These are phyloP conservation scores for Trypanosoma lewisi DNA, from an alignment of 208 protist species.

Conservation along the genomic window DNA sequence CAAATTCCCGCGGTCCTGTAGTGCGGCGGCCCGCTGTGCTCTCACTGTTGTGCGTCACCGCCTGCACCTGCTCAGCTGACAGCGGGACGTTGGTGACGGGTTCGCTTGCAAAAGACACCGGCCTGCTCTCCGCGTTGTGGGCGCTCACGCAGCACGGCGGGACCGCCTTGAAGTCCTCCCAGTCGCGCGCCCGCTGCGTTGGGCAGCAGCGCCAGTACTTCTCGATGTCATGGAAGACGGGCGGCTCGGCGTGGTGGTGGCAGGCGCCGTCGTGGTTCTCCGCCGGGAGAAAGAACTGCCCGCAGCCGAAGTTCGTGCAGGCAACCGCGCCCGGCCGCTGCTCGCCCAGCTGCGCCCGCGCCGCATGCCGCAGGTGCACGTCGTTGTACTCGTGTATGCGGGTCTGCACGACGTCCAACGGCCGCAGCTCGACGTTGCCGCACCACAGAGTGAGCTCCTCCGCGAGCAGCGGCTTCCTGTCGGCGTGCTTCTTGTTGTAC, in stretches of 20 bases:
- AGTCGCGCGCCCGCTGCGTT: constrained; percentile 69
- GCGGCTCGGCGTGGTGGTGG: constrained; percentile 60
- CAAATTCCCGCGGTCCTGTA: constrained; percentile 76
- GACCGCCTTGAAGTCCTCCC: constrained; percentile 78
- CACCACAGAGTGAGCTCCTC: constrained; percentile 51
- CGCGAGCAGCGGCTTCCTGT: constrained; percentile 14
- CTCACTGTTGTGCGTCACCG: not conserved
- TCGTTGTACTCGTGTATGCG: constrained; percentile 79
- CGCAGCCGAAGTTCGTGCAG: constrained; percentile 85
- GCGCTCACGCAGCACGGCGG: constrained; percentile 52
- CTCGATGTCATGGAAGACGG: constrained; percentile 83
- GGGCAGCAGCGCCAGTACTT: constrained; percentile 85
- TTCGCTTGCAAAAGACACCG: constrained; percentile 44
- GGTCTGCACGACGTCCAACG: constrained; percentile 35
- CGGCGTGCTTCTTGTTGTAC: constrained; percentile 36
- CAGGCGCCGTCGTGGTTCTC: constrained; percentile 70
- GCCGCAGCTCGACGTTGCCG: constrained; percentile 47
- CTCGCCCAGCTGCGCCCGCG: constrained; percentile 11
- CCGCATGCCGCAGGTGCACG: constrained; percentile 53
- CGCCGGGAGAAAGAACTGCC: constrained; percentile 60
- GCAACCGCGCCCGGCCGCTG: constrained; percentile 37
- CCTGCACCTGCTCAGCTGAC: constrained; percentile 32
- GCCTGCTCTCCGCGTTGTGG: constrained; percentile 56
- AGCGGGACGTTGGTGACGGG: constrained; percentile 50
- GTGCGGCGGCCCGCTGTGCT: constrained; percentile 15